phyloP scores from a whole-genome alignment of 495 filamentous ascomycete species.

The Podospora didyma region DNA sequence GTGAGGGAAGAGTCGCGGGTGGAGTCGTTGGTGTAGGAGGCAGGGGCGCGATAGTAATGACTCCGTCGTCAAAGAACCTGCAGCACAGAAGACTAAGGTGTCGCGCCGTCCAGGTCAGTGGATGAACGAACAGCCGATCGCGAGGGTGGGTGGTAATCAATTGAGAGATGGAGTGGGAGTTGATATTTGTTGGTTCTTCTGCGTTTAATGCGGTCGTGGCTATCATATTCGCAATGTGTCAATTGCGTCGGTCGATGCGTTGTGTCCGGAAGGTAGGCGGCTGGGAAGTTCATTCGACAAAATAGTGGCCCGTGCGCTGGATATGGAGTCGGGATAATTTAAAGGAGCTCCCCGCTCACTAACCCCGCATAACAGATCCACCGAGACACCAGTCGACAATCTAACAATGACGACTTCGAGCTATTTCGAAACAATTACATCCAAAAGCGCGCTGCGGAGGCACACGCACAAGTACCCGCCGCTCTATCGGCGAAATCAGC shows the following conservation, averaged over 20 bases:
- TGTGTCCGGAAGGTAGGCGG: not conserved
- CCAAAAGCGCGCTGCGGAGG: slow-evolving; percentile 1
- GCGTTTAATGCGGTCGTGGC: not conserved
- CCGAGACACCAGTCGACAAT: no score
- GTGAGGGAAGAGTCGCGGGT: not conserved
- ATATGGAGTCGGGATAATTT: not conserved
- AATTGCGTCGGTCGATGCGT: not conserved
- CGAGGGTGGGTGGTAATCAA: slow-evolving; percentile 5
- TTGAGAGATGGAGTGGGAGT: slow-evolving; percentile 2
- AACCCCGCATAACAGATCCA: not conserved
- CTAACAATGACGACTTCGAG: not conserved
- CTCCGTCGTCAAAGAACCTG: slow-evolving; percentile 1
- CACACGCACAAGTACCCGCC: not conserved
- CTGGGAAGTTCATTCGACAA: no score
- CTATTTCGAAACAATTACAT: slow-evolving; percentile 4
- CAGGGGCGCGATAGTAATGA: slow-evolving; percentile 2
- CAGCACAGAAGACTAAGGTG: slow-evolving; percentile 4
- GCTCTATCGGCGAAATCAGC: not conserved
- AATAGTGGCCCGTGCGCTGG: no score
- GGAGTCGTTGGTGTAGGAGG: not conserved
- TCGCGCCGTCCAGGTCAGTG: slow-evolving; percentile 4
- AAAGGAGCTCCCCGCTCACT: not conserved
- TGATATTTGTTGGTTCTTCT: not conserved
- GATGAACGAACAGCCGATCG: slow-evolving; percentile 4
- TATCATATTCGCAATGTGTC: not conserved